A percentile compares a stretch with the other conserved stretches of the same genome.
phyloP scores from a whole-genome alignment of 1,284 basidiomycete species.

The Somion occarium region DNA sequence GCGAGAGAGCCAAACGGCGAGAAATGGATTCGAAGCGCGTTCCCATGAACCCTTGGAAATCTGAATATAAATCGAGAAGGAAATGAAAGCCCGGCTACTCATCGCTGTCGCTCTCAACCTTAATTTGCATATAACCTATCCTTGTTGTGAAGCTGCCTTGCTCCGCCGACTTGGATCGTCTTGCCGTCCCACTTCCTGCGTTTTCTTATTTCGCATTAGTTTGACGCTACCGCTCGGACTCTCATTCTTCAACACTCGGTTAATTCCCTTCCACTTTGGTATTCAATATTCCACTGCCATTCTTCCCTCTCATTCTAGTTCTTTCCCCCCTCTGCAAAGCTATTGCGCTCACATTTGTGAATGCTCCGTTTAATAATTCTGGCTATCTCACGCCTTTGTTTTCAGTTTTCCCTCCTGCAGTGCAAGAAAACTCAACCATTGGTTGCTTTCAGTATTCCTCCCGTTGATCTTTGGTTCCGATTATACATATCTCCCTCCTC shows the following conservation, averaged over 20 bases:
- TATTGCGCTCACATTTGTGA: too few relatives aligned
- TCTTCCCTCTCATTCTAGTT: background rate
- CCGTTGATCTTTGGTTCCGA: conserved; percentile 13
- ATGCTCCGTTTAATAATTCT: conserved; percentile 14
- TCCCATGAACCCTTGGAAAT: conserved; percentile 82
- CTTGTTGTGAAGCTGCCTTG: background rate
- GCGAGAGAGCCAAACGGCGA: conserved; percentile 53
- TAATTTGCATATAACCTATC: background rate
- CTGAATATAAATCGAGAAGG: conserved; percentile 26
- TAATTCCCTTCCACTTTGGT: background rate
- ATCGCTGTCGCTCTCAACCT: background rate
- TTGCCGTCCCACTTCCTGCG: background rate
- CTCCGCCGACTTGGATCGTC: background rate
- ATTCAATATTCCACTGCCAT: background rate
- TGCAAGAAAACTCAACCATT: conserved; percentile 22
- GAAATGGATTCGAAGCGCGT: conserved; percentile 65
- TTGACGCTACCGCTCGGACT: background rate
- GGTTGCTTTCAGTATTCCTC: conserved; percentile 7
- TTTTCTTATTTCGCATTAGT: background rate
- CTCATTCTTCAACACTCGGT: conserved; percentile 4
- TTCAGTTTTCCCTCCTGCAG: conserved; percentile 20
- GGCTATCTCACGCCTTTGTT: conserved; percentile 13
- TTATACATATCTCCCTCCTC: conserved; percentile 9
- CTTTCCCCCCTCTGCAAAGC: background rate
- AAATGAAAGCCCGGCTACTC: background rate